Evolutionary conservation across 2,329 filamentous ascomycete species (phyloP).

Genomic region (Fusarium pseudocircinatum): DNA sequence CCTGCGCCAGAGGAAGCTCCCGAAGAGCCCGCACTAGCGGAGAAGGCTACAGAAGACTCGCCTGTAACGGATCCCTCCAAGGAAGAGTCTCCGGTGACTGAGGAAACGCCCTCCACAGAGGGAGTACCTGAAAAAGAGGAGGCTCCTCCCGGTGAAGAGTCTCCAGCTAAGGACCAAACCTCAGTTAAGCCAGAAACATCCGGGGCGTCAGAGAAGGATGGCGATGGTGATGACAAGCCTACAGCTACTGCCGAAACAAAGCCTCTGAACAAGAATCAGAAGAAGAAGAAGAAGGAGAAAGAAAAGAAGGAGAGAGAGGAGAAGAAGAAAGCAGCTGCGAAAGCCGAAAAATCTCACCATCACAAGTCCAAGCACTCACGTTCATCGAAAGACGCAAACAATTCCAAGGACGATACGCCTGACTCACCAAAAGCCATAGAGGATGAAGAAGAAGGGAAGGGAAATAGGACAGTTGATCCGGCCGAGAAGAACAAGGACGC

Average conservation of each 20-base stretch:
- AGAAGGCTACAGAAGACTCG: constrained; percentile 3
- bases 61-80: not conserved
- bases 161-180: not conserved
- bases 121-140: not conserved
- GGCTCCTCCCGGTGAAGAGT: not conserved
- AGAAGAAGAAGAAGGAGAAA: constrained; percentile 63
- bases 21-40: not conserved
- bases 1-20: not conserved
- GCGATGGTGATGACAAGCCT: constrained; percentile 20
- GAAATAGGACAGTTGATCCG: not conserved
- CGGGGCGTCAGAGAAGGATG: constrained; percentile 8
- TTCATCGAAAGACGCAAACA: constrained; percentile 15
- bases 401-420: constrained; percentile 4
- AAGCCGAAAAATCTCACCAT: constrained; percentile 32
- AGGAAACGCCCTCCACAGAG: not conserved
- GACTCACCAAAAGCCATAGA: not conserved
- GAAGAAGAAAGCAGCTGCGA: constrained; percentile 30
- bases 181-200: not conserved
- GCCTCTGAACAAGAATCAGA: constrained; percentile 33
- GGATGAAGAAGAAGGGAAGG: constrained; percentile 11
- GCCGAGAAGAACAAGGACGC: constrained; percentile 4
- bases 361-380: constrained; percentile 35
- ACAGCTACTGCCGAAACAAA: constrained; percentile 16
- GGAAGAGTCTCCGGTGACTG: not conserved
- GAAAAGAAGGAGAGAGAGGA: constrained; percentile 27